A percentile compares a stretch with the other conserved stretches of the same genome.
Conservation (phyloP, 129 eudicot species). For the Cynara cardunculus region DNA sequence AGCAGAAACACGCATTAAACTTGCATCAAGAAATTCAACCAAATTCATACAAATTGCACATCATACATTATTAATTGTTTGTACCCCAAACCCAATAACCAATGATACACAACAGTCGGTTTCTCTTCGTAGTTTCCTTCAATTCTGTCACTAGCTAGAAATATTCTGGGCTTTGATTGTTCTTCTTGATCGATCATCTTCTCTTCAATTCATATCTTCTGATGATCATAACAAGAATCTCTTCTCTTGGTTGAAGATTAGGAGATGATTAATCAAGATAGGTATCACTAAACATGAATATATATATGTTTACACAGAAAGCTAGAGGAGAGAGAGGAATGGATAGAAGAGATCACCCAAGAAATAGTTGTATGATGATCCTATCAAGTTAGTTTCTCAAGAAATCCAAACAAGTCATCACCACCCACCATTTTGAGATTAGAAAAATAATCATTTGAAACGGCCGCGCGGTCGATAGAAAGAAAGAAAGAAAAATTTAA, state of each 20-base stretch:
- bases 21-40: constrained; percentile 29
- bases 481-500: constrained; percentile 19
- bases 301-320: constrained; percentile 2
- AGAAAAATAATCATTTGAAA: constrained; percentile 11
- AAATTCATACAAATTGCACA: constrained; percentile 20
- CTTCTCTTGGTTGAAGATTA: constrained; percentile 18
- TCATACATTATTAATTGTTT: constrained; percentile 31
- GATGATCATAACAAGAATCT: constrained; percentile 10
- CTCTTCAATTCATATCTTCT: constrained; percentile 5
- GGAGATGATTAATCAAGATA: constrained; percentile 5
- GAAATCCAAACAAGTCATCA: constrained; percentile 37
- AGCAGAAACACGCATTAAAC: constrained; percentile 20
- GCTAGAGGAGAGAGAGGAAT: constrained; percentile 10
- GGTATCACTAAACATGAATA: constrained; percentile 1
- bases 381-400: constrained; percentile 46
- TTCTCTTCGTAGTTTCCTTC: constrained; percentile 16
- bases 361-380: constrained; percentile 25
- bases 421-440: constrained; percentile 36
- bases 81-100: constrained; percentile 37
- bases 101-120: constrained; percentile 25
- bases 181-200: constrained; percentile 24
- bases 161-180: constrained; percentile 23
- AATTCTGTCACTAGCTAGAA: neutral
- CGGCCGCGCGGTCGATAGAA: neutral
- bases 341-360: constrained; percentile 15